phyloP scores from a whole-genome alignment of 306 rosid genomes.

The Nissolia schottii region DNA sequence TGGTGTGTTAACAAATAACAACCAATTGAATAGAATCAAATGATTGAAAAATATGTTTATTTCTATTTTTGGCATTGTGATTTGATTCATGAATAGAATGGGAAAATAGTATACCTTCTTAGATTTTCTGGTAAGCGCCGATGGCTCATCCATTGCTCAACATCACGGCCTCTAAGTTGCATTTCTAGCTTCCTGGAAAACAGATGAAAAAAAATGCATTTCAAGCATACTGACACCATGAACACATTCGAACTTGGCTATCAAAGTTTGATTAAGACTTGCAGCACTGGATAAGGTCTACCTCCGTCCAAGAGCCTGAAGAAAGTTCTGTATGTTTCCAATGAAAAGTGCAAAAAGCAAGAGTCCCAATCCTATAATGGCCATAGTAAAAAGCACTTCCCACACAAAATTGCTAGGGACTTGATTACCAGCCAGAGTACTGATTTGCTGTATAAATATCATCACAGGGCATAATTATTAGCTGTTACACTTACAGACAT shows the following conservation, averaged over 20 bases:
- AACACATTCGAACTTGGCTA: background rate
- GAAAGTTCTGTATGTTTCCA: slow-evolving; percentile 85
- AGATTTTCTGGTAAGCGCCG: slow-evolving; percentile 24
- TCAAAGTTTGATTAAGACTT: background rate
- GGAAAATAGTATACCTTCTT: background rate
- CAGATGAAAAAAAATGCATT: background rate
- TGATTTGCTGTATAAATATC: slow-evolving; percentile 65
- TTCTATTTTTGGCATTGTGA: background rate
- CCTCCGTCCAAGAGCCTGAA: slow-evolving; percentile 81
- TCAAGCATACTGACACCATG: background rate
- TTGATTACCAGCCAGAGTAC: slow-evolving; percentile 76
- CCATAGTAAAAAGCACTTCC: slow-evolving; percentile 78
- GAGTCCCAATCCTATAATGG: slow-evolving; percentile 64
- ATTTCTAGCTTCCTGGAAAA: slow-evolving; percentile 24
- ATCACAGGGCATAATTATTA: slow-evolving; percentile 4
- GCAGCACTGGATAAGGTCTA: background rate
- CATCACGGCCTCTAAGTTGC: slow-evolving; percentile 32
- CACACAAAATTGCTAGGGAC: slow-evolving; percentile 58
- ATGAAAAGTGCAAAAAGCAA: slow-evolving; percentile 81
- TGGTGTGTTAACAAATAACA: background rate
- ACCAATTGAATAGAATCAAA: background rate
- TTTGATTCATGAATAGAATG: background rate
- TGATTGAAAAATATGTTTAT: background rate
- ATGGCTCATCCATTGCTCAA: slow-evolving; percentile 32
- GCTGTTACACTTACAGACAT: slow-evolving; percentile 9